phyloP scores from a whole-genome alignment of 2,329 filamentous ascomycete genomes.

The Camillea tinctor region DNA sequence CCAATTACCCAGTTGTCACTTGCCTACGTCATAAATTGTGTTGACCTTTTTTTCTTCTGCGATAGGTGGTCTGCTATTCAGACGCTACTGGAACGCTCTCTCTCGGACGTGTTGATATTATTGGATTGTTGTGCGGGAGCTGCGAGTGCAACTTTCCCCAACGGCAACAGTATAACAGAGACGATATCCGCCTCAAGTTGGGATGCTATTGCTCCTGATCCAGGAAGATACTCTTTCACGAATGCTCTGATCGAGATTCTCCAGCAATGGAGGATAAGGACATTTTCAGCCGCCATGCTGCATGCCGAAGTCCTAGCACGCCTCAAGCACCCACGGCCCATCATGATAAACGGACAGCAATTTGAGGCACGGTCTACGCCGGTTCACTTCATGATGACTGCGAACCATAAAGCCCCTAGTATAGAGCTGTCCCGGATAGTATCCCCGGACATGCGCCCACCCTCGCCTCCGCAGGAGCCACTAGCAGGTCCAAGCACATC shows the following conservation, averaged over 20 bases:
- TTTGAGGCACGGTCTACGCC: constrained; percentile 59
- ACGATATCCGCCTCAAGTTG: constrained; percentile 62
- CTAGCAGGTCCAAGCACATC: constrained; percentile 20
- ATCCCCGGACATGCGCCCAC: constrained; percentile 33
- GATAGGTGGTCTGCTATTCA: constrained; percentile 59
- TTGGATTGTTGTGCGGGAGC: constrained; percentile 61
- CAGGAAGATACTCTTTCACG: constrained; percentile 59
- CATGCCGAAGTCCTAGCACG: constrained; percentile 60
- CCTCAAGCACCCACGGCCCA: constrained; percentile 57
- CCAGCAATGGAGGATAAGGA: constrained; percentile 53
- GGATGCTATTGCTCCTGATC: constrained; percentile 60
- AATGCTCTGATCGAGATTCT: constrained; percentile 59
- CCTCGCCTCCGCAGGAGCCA: constrained; percentile 36
- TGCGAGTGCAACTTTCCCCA: constrained; percentile 58
- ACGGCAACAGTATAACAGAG: constrained; percentile 58
- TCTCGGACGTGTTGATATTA: constrained; percentile 57
- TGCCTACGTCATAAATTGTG: constrained; percentile 9
- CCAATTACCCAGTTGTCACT: neutral
- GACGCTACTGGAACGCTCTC: constrained; percentile 55
- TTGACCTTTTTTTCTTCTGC: constrained; percentile 8
- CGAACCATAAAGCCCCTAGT: constrained; percentile 57
- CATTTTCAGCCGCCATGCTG: constrained; percentile 60
- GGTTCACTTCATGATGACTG: constrained; percentile 63
- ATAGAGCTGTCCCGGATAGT: constrained; percentile 51
- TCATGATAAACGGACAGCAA: constrained; percentile 56